Base-by-base conservation (phyloP, 345 rosid genomes). In the Anastatica hierochuntica region DNA sequence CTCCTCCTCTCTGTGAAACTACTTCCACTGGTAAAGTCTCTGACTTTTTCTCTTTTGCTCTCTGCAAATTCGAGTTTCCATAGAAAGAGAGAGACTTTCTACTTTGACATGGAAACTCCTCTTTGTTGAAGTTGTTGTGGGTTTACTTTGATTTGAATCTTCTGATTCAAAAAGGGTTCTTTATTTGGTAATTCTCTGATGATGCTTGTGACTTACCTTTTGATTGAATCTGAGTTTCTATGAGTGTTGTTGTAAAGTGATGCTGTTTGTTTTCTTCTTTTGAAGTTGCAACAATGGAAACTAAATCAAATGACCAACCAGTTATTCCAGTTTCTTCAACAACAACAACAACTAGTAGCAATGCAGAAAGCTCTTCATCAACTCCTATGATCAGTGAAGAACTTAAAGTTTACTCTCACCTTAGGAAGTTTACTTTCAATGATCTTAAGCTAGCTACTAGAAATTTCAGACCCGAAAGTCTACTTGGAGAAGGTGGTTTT, bases 401-500 rank as follows among this genome's bases (percentile, higher is more conserved):
- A 42, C 85, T 90, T 38, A 87, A 84, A 63, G 53, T 83, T 62
- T 81, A 88, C 53, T 79, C 95, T 57, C 81, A 74, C 51, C 72
- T 90, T 40, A 73, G 95, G 61, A 90, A 90, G 56, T 90, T 90
- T 60, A 30, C 85, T 65, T 90, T 87, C 74, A 84, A 77, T 68
- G 96, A 90, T 71, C 92, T 90, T 31, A 90, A 87, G 79, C 71
- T 81, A 49, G 84, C 98, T 10, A 90, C 98, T 61, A 76, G 98
- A 56, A 90, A 87, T 72, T 90, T 87, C 64, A 87, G 95, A 77
- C 96, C 90, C 0, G 97, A 90, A 67, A 75, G 82, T 76, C 97
- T 90, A 56, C 96, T 90, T 24, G 97, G 97, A n/a, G 96, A 90
- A 79, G 97, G 97, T 52, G 97, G 97, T 21, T 90, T 90, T 69